A percentile compares a stretch with the other conserved stretches of the same genome.
Evolutionary conservation across 2,329 filamentous ascomycete species (phyloP).

Genomic region (Corniculantispora saksenae): DNA sequence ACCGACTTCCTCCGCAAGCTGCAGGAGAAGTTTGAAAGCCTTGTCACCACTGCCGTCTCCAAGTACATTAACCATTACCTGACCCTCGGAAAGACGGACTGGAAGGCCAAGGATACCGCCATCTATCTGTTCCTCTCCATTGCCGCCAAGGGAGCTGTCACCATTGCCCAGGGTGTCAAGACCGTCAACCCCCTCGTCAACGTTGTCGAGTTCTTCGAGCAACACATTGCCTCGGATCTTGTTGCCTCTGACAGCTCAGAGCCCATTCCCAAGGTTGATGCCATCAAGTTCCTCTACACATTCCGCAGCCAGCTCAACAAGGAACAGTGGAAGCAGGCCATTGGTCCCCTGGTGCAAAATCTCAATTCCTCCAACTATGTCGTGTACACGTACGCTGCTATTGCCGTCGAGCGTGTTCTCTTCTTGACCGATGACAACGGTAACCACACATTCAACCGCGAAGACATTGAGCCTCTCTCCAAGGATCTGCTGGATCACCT

Average conservation of each 20-base stretch:
- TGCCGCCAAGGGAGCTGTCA: conserved; percentile 86
- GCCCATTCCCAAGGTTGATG: conserved; percentile 92
- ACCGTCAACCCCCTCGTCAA: conserved; percentile 85
- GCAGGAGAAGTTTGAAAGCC: conserved; percentile 81
- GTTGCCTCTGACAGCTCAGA: conserved; percentile 68
- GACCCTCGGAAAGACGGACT: conserved; percentile 76
- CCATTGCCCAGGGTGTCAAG: conserved; percentile 85
- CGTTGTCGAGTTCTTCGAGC: conserved; percentile 93
- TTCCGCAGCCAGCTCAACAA: conserved; percentile 94
- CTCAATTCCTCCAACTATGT: conserved; percentile 90
- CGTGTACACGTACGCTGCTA: conserved; percentile 95
- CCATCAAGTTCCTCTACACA: conserved; percentile 95
- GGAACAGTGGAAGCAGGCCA: conserved; percentile 86
- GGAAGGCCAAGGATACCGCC: conserved; percentile 98
- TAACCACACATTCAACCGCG: conserved; percentile 75
- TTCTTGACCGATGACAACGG: conserved; percentile 77
- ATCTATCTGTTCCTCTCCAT: conserved; percentile 94
- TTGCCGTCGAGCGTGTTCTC: conserved; percentile 90
- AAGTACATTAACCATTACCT: conserved; percentile 88
- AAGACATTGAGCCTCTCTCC: conserved; percentile 76
- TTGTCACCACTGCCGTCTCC: conserved; percentile 84
- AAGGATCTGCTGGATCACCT: conserved; percentile 87
- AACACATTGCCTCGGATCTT: conserved; percentile 86
- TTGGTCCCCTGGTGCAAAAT: conserved; percentile 88
- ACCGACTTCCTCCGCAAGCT: conserved; percentile 92